Conservation (phyloP, 768 basidiomycete species). For the Mycena alexandri region DNA sequence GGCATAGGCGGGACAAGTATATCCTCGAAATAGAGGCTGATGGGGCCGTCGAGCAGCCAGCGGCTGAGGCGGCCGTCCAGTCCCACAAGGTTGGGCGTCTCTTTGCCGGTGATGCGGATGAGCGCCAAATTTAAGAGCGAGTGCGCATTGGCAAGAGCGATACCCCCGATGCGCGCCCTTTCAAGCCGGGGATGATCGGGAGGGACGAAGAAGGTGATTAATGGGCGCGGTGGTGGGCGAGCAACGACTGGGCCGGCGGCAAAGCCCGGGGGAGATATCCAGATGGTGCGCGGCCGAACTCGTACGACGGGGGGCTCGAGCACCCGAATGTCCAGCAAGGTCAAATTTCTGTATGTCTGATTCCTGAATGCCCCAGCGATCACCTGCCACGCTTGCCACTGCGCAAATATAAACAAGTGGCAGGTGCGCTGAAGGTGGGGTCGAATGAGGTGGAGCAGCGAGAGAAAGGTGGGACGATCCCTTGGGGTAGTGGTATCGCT, state of each 20-base stretch:
- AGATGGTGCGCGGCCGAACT: neutral
- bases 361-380: neutral
- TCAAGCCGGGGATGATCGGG: neutral
- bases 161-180: neutral
- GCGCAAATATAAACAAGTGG: conserved; percentile 14
- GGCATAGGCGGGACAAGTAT: conserved; percentile 15
- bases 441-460: neutral
- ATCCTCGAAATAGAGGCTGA: conserved; percentile 19
- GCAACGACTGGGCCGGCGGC: neutral
- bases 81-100: conserved; percentile 4
- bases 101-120: conserved; percentile 11
- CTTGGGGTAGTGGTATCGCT: neutral
- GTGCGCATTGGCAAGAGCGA: neutral
- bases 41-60: conserved; percentile 22
- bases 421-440: conserved; percentile 1
- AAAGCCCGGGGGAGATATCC: neutral
- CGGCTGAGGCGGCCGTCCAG: conserved; percentile 11
- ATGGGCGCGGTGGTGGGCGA: neutral
- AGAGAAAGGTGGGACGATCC: neutral
- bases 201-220: conserved; percentile 12
- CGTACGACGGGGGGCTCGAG: neutral
- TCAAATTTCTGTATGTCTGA: neutral
- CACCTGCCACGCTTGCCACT: conserved; percentile 14
- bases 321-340: conserved; percentile 20
- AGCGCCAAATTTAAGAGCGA: neutral